Evolutionary conservation across 164 flowering plant species (phyloP).

Genomic region (grape (Vitis vinifera)): DNA sequence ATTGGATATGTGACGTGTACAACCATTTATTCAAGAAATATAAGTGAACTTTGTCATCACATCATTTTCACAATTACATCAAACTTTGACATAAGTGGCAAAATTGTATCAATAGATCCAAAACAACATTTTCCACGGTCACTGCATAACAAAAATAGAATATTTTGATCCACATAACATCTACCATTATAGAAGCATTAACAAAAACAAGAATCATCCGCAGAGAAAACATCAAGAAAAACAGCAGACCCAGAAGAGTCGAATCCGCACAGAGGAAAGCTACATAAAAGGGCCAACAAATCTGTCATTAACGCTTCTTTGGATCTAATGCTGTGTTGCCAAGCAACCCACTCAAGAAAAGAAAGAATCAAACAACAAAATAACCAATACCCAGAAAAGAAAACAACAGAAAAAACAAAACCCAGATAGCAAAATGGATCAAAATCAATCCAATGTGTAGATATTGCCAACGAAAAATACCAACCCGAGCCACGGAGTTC

Average conservation of each 20-base stretch:
- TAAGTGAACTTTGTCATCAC: constrained; percentile 2
- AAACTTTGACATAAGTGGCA: not conserved
- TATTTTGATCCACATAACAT: not conserved
- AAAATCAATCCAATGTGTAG: constrained; percentile 14
- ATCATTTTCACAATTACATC: constrained; percentile 1
- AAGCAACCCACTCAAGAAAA: constrained; percentile 5
- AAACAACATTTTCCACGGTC: not conserved
- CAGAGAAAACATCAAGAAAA: not conserved
- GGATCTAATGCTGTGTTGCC: constrained; percentile 12
- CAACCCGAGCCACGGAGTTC: constrained; percentile 12
- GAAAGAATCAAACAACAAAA: not conserved
- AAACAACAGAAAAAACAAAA: not conserved
- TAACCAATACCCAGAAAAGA: not conserved
- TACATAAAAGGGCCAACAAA: not conserved
- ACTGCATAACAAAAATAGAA: not conserved
- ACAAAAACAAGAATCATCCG: constrained; percentile 8
- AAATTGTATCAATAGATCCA: not conserved
- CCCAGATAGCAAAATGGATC: constrained; percentile 11
- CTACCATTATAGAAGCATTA: not conserved
- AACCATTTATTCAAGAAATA: not conserved
- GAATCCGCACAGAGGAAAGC: not conserved
- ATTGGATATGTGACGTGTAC: not conserved
- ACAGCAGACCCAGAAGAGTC: not conserved
- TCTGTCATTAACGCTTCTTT: constrained; percentile 2
- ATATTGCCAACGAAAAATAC: not conserved